Evolutionary conservation across 2,329 filamentous ascomycete genomes (phyloP), one percentile per base, ranked within the genome.

Genomic region (Pyricularia sp.): DNA sequence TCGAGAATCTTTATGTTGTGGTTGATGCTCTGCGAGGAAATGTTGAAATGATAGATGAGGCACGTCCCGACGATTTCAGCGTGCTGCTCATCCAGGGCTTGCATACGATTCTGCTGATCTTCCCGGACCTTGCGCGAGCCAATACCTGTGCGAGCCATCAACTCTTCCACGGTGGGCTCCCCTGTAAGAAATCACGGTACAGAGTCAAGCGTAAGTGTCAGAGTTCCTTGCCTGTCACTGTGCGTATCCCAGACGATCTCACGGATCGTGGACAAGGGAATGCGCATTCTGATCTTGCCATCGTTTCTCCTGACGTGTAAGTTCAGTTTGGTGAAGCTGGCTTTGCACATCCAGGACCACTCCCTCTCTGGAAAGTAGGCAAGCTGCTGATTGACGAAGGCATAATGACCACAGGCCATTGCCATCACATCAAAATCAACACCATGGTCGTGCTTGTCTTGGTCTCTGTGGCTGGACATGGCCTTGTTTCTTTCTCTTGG

Each of bases 191-290:
- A 86, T 67, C 86, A 83, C 1, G 85, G 80, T 33, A 84, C 81
- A 25, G 74, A 78, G 10, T 61, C 70, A 0, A 90, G 80, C 0
- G 86, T 84, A 2, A 89, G 72, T 0, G 82, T 84, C 20, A 88
- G 73, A 0, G 79, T 77, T 70, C 77, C 68, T 71, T 73, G 42
- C 36, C 75, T 75, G 26, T 63, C 28, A 11, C 31, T 20, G 0
- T 28, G 23, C 23, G 58, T 12, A 28, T 28, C 30, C 76, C 79
- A 72, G 2, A 86, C 76, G 10, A 83, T 73, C 66, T 85, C 81
- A 31, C 83, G 71, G 36, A 87, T 81, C 1, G 78, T 83, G 25
- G 80, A 78, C 55, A 84, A 82, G 0, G 82, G 78, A 17, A 88
- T 82, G 66, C 86, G 81, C 42, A 88, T 76, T 20, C 28, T 78